phyloP scores from a whole-genome alignment of 163 green algal genomes.

The Scenedesmus sp. region DNA sequence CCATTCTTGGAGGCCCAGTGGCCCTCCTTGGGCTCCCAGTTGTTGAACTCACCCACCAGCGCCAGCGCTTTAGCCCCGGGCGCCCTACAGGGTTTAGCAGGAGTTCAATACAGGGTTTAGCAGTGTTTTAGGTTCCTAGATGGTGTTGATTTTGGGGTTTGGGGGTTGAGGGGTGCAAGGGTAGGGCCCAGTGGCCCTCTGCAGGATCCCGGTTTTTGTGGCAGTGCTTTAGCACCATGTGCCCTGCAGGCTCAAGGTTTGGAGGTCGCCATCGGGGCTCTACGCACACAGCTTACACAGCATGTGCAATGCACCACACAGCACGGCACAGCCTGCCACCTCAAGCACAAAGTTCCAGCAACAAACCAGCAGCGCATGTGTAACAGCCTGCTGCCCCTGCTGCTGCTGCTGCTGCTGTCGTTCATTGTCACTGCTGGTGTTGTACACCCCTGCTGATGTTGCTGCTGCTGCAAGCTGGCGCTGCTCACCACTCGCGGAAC shows the following conservation, averaged over 20 bases:
- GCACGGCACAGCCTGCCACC: too few species aligned
- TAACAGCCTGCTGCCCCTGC: neutral
- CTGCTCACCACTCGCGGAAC: conserved; percentile 95
- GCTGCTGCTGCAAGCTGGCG: neutral
- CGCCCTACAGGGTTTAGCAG: conserved; percentile 70
- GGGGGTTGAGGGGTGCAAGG: too few species aligned
- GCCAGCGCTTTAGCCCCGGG: conserved; percentile 90
- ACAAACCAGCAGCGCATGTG: too few species aligned
- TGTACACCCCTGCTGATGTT: neutral
- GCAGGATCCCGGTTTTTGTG: too few species aligned
- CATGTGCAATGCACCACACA: too few species aligned
- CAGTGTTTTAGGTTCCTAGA: neutral
- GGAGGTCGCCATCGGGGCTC: too few species aligned
- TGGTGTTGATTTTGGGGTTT: too few species aligned
- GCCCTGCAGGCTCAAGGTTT: neutral
- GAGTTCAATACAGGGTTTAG: neutral
- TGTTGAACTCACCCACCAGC: conserved; percentile 99
- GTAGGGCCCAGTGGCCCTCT: neutral
- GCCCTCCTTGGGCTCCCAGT: conserved; percentile 80
- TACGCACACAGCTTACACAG: too few species aligned
- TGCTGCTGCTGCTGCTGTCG: neutral
- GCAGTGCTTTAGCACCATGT: neutral
- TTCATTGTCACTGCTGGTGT: too few species aligned
- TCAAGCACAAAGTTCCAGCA: too few species aligned
- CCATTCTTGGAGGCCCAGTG: conserved; percentile 94